Conservation (phyloP, 768 basidiomycete species). For the Psilocybe sp. region DNA sequence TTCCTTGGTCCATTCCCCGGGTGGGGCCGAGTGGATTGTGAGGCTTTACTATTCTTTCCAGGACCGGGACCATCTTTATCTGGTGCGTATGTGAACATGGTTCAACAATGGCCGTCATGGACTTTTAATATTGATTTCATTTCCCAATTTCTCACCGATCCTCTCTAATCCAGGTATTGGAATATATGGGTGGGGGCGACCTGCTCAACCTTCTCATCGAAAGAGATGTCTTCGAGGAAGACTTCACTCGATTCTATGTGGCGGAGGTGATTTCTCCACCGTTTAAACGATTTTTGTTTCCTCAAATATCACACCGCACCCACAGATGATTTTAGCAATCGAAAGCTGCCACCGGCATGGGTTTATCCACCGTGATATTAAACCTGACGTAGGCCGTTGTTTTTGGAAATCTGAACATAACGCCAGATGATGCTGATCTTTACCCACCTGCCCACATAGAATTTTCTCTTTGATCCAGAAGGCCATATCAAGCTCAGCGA, state of each 20-base stretch:
- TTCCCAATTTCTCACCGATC: conserved; percentile 24
- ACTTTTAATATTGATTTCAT: conserved; percentile 58
- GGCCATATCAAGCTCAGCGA: conserved; percentile 95
- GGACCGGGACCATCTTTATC: conserved; percentile 92
- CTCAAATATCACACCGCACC: conserved; percentile 14
- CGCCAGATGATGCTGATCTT: conserved; percentile 13
- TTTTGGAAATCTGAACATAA: conserved; percentile 11
- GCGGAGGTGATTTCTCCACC: conserved; percentile 63
- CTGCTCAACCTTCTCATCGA: conserved; percentile 95
- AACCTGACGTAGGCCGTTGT: conserved; percentile 70
- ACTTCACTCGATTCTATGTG: conserved; percentile 90
- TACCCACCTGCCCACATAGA: conserved; percentile 43
- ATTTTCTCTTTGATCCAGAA: conserved; percentile 91
- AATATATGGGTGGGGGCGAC: conserved; percentile 97
- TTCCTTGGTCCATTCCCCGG: conserved; percentile 70
- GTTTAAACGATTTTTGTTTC: conserved; percentile 11
- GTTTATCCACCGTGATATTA: conserved; percentile 98
- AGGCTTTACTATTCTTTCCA: conserved; percentile 91
- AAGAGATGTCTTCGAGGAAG: conserved; percentile 85
- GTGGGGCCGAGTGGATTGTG: conserved; percentile 90
- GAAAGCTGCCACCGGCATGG: conserved; percentile 92
- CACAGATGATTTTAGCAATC: conserved; percentile 89
- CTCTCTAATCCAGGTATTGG: conserved; percentile 62
- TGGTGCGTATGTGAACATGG: conserved; percentile 51
- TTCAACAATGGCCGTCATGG: conserved; percentile 26